Conservation (phyloP, 805 yeast genomes). For the Saccharomycopsis vini region DNA sequence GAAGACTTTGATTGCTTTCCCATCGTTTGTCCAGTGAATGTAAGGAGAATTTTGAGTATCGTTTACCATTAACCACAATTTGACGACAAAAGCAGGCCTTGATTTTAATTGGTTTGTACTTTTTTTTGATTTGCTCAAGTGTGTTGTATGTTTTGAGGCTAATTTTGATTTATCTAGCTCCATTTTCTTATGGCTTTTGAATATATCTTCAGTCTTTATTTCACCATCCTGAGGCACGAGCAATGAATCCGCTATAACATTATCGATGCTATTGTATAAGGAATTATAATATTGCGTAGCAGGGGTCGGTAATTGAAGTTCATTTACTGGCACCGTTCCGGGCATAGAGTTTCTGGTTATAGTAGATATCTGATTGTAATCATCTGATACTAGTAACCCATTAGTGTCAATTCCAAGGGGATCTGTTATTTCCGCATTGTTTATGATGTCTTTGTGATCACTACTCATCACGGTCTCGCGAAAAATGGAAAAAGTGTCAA, state of each 20-base stretch:
- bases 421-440: too few relatives aligned
- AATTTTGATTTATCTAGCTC: neutral
- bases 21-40: constrained; percentile 82
- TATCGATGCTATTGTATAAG: neutral
- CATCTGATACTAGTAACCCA: neutral
- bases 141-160: neutral
- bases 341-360: too few relatives aligned
- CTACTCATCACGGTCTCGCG: too few relatives aligned
- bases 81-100: constrained; percentile 85
- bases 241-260: neutral
- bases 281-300: neutral
- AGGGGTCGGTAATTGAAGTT: neutral
- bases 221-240: neutral
- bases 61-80: constrained; percentile 93
- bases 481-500: too few relatives aligned
- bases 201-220: constrained; percentile 3
- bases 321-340: neutral
- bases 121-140: neutral
- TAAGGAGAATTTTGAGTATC: constrained; percentile 60
- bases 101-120: constrained; percentile 30
- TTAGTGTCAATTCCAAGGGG: too few relatives aligned
- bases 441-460: too few relatives aligned
- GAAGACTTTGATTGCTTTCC: constrained; percentile 73
- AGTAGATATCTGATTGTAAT: neutral
- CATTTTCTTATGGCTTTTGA: neutral